Conservation (phyloP, 352 stramenopile genomes). For the Hyaloperonospora brassicae region DNA sequence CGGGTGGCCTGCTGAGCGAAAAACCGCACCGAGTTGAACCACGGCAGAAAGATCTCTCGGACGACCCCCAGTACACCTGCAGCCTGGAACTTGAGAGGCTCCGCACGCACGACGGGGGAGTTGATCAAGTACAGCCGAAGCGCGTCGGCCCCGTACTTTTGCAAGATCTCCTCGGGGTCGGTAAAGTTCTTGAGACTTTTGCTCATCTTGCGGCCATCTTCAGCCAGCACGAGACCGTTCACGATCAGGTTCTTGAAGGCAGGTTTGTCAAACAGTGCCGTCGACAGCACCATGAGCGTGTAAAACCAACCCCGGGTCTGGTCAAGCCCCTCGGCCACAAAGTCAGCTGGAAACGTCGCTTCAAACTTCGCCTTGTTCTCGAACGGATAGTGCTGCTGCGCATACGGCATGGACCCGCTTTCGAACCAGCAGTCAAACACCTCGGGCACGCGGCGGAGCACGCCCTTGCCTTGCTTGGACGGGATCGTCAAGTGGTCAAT, state of each 20-base stretch:
- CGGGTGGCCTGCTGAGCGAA: constrained; percentile 95
- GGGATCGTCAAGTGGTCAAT: constrained; percentile 98
- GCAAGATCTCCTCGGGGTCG: constrained; percentile 89
- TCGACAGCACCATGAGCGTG: constrained; percentile 99
- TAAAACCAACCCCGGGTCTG: constrained; percentile 99
- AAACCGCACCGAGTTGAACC: constrained; percentile 99
- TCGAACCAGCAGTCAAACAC: constrained; percentile 99
- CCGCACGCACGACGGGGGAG: constrained; percentile 97
- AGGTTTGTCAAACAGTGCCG: constrained; percentile 97
- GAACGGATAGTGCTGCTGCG: constrained; percentile 99
- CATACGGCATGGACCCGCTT: constrained; percentile 98
- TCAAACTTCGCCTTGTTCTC: constrained; percentile 98
- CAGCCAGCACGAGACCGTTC: constrained; percentile 98
- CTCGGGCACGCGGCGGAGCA: constrained; percentile 81
- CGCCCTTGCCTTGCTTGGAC: constrained; percentile 87
- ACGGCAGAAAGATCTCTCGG: constrained; percentile 97
- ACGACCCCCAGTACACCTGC: constrained; percentile 94
- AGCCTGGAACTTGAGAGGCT: constrained; percentile 96
- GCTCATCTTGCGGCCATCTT: constrained; percentile 99
- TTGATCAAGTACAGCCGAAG: constrained; percentile 99
- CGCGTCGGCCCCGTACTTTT: constrained; percentile 97
- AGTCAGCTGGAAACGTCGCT: constrained; percentile 96
- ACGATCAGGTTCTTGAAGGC: constrained; percentile 99
- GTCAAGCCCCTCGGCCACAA: constrained; percentile 99
- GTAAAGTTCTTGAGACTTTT: constrained; percentile 99